Base-by-base conservation (phyloP, 148 eudicot genomes). In the Silene conica region DNA sequence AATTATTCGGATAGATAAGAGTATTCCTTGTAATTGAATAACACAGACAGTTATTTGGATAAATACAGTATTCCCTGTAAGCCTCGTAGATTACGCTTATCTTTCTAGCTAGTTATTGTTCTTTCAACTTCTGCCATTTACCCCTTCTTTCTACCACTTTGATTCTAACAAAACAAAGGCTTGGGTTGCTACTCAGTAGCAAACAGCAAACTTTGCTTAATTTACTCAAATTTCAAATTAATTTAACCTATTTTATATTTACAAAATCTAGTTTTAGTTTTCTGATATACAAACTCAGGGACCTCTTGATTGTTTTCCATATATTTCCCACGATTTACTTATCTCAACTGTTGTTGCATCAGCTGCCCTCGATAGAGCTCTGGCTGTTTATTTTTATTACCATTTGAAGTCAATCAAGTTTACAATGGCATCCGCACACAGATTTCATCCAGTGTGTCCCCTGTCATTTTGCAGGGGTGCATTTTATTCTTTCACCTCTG, bases 301-400 rank as follows among this genome's bases (percentile, higher is more conserved):
- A 22, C 4, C 26, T 34, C 22, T 31, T 16, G 3, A 18, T 6
- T 16, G 48, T n/a, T 28, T 15, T 63, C 43, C n/a, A 14, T 25
- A 13, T 25, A 28, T 63, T 63, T 63, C 11, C 22, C 2, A 26
- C 22, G 25, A 21, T 21, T 59, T 7, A 61, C 25, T 34, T 5
- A 14, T 15, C 18, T 20, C 38, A 7, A 3, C 34, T 25, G 55
- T 43, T 41, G 9, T 12, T 67, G 23, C 26, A 43, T 20, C 52
- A 43, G 26, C 45, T 43, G 50, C 54, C 13, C 46, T 64, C 48
- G n/a, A 34, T 64, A 2, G 26, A 43, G 70, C 70, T 20, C 12
- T 67, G 48, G 6, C 70, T 41, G 55, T 67, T n/a, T 20, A 10
- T n/a, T 45, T 18, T 67, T 38, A 66, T 66, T 38, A 34, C 70